These are phyloP conservation scores for Pichia gijzeniarum DNA, from an alignment of 805 yeast species.

Conservation along the genomic window DNA sequence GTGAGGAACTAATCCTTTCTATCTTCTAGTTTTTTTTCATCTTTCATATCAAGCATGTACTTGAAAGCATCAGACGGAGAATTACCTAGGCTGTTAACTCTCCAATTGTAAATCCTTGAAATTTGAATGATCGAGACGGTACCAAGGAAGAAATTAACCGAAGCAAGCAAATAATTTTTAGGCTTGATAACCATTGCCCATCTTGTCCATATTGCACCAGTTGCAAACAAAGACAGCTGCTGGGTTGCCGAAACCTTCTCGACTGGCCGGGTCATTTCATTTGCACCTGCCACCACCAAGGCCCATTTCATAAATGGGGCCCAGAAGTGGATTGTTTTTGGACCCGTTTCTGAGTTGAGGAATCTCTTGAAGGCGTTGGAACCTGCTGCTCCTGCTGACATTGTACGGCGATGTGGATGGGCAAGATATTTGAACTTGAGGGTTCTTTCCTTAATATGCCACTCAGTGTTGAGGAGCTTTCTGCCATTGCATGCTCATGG, in stretches of 20 bases:
- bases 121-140: slow-evolving; percentile 85
- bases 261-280: slow-evolving; percentile 84
- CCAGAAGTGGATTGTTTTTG: slow-evolving; percentile 97
- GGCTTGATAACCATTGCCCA: slow-evolving; percentile 96
- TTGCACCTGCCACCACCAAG: slow-evolving; percentile 84
- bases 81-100: slow-evolving; percentile 55
- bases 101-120: slow-evolving; percentile 60
- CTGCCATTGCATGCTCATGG: background rate
- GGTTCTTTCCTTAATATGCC: no score
- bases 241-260: slow-evolving; percentile 88
- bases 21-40: background rate
- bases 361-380: slow-evolving; percentile 50
- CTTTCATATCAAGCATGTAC: slow-evolving; percentile 50
- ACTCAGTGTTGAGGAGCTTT: no score
- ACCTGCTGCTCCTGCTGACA: slow-evolving; percentile 5
- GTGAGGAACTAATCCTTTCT: background rate
- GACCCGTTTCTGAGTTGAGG: slow-evolving; percentile 86
- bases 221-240: slow-evolving; percentile 77
- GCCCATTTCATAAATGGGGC: slow-evolving; percentile 76
- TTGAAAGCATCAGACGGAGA: slow-evolving; percentile 45
- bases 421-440: no score
- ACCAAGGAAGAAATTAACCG: slow-evolving; percentile 91
- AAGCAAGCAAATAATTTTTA: slow-evolving; percentile 77
- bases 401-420: background rate
- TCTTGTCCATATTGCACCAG: slow-evolving; percentile 96